phyloP scores from a whole-genome alignment of 164 flowering plant genomes.

The Cinnamomum chago region DNA sequence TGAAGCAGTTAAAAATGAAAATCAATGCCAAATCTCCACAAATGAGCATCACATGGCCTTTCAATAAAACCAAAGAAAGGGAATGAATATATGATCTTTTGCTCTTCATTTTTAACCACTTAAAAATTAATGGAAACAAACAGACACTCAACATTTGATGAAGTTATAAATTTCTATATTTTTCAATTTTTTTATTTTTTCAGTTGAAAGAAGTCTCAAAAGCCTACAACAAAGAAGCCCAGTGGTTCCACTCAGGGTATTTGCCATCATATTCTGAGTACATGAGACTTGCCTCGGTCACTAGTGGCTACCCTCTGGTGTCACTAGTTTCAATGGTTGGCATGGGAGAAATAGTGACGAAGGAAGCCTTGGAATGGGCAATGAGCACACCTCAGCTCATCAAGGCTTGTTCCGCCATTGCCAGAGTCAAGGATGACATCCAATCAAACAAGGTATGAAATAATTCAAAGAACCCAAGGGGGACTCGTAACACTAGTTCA shows the following conservation, averaged over 20 bases:
- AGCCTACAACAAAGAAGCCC: not conserved
- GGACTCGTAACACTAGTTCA: not conserved
- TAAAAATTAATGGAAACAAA: not conserved
- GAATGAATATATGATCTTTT: too few species aligned
- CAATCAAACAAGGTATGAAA: not conserved
- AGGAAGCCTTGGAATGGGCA: slow-evolving; percentile 5
- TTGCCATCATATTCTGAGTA: not conserved
- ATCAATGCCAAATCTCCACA: too few species aligned
- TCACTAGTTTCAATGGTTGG: not conserved
- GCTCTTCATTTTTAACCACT: not conserved
- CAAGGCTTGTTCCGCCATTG: not conserved
- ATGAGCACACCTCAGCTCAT: not conserved
- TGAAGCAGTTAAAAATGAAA: too few species aligned
- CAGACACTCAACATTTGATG: too few species aligned
- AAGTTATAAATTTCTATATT: too few species aligned
- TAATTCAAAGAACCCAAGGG: too few species aligned
- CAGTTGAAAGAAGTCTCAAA: not conserved
- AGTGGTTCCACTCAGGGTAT: not conserved
- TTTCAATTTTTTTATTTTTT: not conserved
- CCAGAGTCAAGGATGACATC: slow-evolving; percentile 1
- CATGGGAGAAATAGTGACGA: not conserved
- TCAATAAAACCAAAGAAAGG: too few species aligned
- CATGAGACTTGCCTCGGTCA: not conserved
- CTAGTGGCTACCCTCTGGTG: not conserved
- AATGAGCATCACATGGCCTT: too few species aligned